These are phyloP conservation scores for Vaccinium vitisidaea DNA, from an alignment of 148 eudicot genomes.

Conservation along the genomic window DNA sequence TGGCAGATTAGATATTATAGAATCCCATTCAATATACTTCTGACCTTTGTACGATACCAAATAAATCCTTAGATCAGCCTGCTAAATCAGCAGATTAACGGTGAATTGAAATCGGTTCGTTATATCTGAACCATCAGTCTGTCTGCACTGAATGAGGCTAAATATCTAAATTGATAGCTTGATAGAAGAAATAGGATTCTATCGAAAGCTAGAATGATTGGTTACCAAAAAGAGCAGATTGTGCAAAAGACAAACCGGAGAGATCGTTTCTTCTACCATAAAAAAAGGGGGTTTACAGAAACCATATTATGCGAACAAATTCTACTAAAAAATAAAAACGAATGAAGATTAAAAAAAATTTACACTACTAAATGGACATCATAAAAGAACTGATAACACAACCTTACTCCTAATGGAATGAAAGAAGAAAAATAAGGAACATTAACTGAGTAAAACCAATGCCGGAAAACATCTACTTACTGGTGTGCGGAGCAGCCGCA, in stretches of 20 bases:
- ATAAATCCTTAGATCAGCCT: slow-evolving; percentile 1
- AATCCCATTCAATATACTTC: not conserved
- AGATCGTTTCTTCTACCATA: slow-evolving; percentile 15
- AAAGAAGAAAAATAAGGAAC: not conserved
- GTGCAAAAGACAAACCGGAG: slow-evolving; percentile 1
- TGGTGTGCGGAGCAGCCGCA: not conserved
- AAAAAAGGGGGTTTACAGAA: slow-evolving; percentile 1
- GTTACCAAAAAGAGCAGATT: not conserved
- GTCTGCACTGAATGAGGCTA: not conserved
- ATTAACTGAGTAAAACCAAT: not conserved
- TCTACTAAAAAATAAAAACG: slow-evolving; percentile 12
- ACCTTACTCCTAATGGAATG: slow-evolving; percentile 6
- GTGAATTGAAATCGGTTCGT: slow-evolving; percentile 8
- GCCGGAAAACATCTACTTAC: not conserved
- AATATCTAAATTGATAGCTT: not conserved
- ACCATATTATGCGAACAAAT: slow-evolving; percentile 7
- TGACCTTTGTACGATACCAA: not conserved
- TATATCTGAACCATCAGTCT: not conserved
- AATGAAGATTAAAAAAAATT: not conserved
- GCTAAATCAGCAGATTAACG: slow-evolving; percentile 6
- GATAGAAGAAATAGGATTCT: not conserved
- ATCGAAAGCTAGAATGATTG: not conserved
- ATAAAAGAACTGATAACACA: not conserved
- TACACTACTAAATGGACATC: not conserved
- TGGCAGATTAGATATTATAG: not conserved